Percentiles rank a stretch among this genome's conserved stretches.
These are phyloP conservation scores for Aspergillus ellipticus DNA, from an alignment of 495 filamentous ascomycete species.

Conservation along the genomic window DNA sequence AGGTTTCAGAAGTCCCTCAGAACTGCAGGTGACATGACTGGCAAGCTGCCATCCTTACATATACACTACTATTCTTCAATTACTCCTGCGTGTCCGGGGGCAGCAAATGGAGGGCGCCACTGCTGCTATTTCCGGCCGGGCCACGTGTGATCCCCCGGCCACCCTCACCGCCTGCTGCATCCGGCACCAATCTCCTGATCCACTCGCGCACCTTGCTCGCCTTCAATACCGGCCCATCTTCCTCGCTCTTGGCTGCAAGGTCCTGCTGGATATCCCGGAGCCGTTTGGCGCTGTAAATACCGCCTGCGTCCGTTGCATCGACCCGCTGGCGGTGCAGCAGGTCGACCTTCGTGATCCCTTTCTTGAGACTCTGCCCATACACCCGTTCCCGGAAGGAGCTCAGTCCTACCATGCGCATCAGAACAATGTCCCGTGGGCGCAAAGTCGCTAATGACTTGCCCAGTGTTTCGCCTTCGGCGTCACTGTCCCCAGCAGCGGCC, in stretches of 20 bases:
- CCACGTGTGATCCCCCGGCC: slow-evolving; percentile 31
- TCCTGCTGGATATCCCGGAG: slow-evolving; percentile 16
- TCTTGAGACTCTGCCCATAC: slow-evolving; percentile 70
- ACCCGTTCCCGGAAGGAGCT: slow-evolving; percentile 67
- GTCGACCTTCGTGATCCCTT: slow-evolving; percentile 66
- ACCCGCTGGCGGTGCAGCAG: slow-evolving; percentile 54
- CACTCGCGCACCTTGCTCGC: slow-evolving; percentile 66
- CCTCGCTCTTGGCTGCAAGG: slow-evolving; percentile 23
- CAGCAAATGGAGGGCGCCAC: slow-evolving; percentile 14
- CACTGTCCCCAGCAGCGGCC: slow-evolving; percentile 18
- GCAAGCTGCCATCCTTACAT: too few species aligned
- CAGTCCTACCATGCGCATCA: slow-evolving; percentile 74
- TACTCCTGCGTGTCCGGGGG: slow-evolving; percentile 50
- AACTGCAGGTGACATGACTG: not conserved
- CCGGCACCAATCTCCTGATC: slow-evolving; percentile 66
- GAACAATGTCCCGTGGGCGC: slow-evolving; percentile 67
- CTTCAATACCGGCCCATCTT: slow-evolving; percentile 57
- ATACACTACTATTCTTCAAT: not conserved
- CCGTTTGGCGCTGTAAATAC: slow-evolving; percentile 27
- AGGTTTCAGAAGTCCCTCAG: not conserved
- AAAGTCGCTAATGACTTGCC: slow-evolving; percentile 44
- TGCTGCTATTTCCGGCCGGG: slow-evolving; percentile 10
- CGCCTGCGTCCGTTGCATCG: slow-evolving; percentile 38
- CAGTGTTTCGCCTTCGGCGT: slow-evolving; percentile 33
- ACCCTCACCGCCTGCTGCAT: slow-evolving; percentile 37